phyloP scores from a whole-genome alignment of 164 flowering plant genomes.

The Umbilicus rupestris region DNA sequence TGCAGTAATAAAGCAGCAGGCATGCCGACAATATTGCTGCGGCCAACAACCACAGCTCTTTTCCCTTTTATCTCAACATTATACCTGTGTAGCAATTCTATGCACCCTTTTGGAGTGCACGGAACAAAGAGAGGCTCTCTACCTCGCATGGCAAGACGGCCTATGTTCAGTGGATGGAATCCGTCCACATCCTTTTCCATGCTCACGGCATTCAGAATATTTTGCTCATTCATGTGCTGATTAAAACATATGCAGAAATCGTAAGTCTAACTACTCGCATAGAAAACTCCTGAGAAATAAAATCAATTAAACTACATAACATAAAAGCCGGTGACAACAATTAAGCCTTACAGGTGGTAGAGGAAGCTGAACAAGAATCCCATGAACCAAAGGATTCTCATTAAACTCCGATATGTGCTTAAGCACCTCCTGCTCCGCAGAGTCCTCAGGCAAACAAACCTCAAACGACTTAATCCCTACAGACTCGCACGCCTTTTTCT shows the following conservation, averaged over 20 bases:
- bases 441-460: constrained; percentile 52
- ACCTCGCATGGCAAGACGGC: constrained; percentile 84
- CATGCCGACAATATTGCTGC: constrained; percentile 95
- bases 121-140: constrained; percentile 91
- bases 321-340: neutral
- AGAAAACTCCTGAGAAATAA: too few relatives aligned
- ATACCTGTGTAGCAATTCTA: constrained; percentile 73
- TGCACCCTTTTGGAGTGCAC: constrained; percentile 94
- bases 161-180: constrained; percentile 84
- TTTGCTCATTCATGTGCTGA: constrained; percentile 79
- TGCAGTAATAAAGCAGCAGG: constrained; percentile 90
- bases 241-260: neutral
- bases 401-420: constrained; percentile 50
- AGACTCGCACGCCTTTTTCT: constrained; percentile 79
- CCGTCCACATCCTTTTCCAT: constrained; percentile 97
- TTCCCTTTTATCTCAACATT: constrained; percentile 71
- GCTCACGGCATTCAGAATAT: constrained; percentile 60
- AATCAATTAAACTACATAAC: too few relatives aligned
- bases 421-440: constrained; percentile 69
- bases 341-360: constrained; percentile 57
- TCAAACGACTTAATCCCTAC: constrained; percentile 83
- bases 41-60: constrained; percentile 94
- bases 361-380: constrained; percentile 93
- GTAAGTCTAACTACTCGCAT: neutral
- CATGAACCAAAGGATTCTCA: constrained; percentile 71